phyloP scores from a whole-genome alignment of 2,329 filamentous ascomycete genomes.

The Rutstroemia sp. region DNA sequence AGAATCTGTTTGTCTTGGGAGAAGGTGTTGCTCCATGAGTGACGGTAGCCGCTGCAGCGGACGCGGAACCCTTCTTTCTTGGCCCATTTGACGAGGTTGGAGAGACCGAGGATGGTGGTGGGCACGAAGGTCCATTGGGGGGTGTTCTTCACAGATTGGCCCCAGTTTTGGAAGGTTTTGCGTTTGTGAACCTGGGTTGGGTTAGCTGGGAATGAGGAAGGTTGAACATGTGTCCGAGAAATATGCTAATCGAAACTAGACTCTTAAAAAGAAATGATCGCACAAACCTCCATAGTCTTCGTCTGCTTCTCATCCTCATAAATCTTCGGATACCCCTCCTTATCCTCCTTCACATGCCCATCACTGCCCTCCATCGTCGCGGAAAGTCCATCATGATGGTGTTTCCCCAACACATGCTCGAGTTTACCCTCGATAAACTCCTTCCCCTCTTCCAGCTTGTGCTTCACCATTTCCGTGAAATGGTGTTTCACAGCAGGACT shows the following conservation, averaged over 20 bases:
- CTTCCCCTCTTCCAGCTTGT: background rate
- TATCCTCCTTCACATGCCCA: background rate
- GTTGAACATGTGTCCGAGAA: background rate
- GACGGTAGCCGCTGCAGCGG: constrained; percentile 36
- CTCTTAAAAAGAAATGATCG: background rate
- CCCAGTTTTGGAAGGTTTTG: constrained; percentile 36
- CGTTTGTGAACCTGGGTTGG: constrained; percentile 25
- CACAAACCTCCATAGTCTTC: constrained; percentile 30
- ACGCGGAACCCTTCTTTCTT: constrained; percentile 31
- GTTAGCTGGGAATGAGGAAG: background rate
- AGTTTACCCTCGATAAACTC: constrained; percentile 6
- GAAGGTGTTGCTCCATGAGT: constrained; percentile 37
- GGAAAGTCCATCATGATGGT: background rate
- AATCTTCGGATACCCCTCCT: constrained; percentile 18
- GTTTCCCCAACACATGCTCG: constrained; percentile 3
- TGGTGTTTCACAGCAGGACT: constrained; percentile 30
- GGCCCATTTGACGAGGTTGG: constrained; percentile 35
- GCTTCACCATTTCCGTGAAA: constrained; percentile 22
- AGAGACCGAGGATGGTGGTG: constrained; percentile 33
- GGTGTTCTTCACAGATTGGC: constrained; percentile 32
- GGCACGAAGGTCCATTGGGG: constrained; percentile 36
- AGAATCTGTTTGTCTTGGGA: constrained; percentile 35
- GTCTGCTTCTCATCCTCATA: constrained; percentile 28
- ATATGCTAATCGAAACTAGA: background rate
- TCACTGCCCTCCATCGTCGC: background rate